Evolutionary conservation across 2,329 filamentous ascomycete genomes (phyloP).

Genomic region (Moelleriella libera): DNA sequence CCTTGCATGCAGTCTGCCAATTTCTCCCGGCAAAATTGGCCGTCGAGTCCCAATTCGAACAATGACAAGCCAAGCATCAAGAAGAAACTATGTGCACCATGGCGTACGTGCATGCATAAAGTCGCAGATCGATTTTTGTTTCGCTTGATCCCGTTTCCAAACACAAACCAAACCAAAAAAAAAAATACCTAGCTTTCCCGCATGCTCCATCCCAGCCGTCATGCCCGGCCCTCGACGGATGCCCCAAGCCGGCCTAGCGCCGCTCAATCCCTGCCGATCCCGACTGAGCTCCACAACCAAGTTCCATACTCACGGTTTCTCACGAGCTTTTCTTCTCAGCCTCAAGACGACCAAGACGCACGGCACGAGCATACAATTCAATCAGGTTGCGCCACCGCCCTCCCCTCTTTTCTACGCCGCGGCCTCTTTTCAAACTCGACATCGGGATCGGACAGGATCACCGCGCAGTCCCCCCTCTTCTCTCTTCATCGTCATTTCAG

Average conservation of each 20-base stretch:
- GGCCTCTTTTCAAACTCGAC: too few relatives aligned
- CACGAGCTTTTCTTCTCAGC: conserved; percentile 31
- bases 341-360: too few relatives aligned
- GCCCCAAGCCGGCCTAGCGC: conserved; percentile 17
- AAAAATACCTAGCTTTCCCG: background rate
- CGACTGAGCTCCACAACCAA: background rate
- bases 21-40: too few relatives aligned
- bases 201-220: background rate
- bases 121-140: background rate
- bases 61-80: too few relatives aligned
- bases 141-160: background rate
- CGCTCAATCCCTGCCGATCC: background rate
- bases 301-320: conserved; percentile 21
- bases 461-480: background rate
- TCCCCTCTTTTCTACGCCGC: background rate
- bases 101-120: too few relatives aligned
- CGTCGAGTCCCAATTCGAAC: too few relatives aligned
- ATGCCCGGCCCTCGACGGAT: background rate
- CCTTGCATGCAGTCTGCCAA: too few relatives aligned
- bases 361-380: too few relatives aligned
- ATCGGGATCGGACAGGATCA: background rate
- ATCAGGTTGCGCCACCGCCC: too few relatives aligned
- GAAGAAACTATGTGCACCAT: too few relatives aligned
- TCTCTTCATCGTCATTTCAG: too few relatives aligned
- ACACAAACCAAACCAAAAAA: background rate